Conservation (phyloP, 176 grass and related monocot species). For the Triticum timopheevii region DNA sequence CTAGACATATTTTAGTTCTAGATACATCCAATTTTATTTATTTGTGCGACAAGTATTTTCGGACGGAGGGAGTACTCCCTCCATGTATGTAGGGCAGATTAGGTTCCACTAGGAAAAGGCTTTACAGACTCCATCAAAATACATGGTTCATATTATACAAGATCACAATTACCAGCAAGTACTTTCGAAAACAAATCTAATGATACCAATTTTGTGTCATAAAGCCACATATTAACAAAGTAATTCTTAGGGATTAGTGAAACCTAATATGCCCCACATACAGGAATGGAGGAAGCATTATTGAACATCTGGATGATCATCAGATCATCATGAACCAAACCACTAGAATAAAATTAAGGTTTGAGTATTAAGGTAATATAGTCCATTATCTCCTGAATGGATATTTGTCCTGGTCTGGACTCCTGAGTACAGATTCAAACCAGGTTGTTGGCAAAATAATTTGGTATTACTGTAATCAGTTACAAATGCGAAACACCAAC, state of each 20-base stretch:
- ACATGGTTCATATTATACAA: not conserved
- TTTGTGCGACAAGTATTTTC: too few species aligned
- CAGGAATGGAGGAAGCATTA: not conserved
- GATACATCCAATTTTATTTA: too few species aligned
- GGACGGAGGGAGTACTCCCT: too few species aligned
- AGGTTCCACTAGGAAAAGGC: too few species aligned
- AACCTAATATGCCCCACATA: not conserved
- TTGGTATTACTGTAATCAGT: not conserved
- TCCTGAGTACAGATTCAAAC: not conserved
- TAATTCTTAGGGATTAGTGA: not conserved
- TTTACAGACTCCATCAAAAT: too few species aligned
- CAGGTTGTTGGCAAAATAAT: not conserved
- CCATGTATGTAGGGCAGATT: too few species aligned
- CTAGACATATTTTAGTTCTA: too few species aligned
- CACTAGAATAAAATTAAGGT: not conserved
- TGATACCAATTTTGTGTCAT: not conserved
- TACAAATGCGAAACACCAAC: conserved; percentile 45
- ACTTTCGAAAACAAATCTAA: not conserved
- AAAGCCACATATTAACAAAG: not conserved
- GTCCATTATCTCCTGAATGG: conserved; percentile 9
- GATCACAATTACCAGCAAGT: not conserved
- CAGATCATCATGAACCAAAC: conserved; percentile 21
- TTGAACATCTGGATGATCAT: not conserved
- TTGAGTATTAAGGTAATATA: not conserved
- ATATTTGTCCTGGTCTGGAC: not conserved